Evolutionary conservation across 768 basidiomycete genomes (phyloP).

Genomic region (Dendrothele bispora): DNA sequence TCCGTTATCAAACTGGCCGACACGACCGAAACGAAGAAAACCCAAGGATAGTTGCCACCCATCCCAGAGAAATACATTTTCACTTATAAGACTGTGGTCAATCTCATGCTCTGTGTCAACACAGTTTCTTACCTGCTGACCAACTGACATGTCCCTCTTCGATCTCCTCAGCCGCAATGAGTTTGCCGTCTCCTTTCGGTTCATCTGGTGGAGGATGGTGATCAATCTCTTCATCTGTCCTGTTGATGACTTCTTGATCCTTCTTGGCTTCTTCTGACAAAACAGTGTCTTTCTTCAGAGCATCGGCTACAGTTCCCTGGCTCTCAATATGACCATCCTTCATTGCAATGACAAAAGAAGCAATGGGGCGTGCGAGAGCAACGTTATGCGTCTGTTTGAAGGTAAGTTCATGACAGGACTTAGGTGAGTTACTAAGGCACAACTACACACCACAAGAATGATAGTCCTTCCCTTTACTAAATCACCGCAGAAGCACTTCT

Average conservation of each 20-base stretch:
- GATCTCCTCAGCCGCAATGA: conserved; percentile 48
- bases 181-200: conserved; percentile 33
- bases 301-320: conserved; percentile 44
- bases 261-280: conserved; percentile 45
- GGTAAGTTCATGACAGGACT: too few species aligned
- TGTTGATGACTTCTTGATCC: conserved; percentile 33
- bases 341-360: conserved; percentile 46
- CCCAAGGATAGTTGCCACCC: conserved; percentile 12
- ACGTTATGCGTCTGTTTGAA: conserved; percentile 54
- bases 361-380: conserved; percentile 40
- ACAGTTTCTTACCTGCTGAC: conserved; percentile 24
- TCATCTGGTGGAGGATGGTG: conserved; percentile 22
- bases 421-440: too few species aligned
- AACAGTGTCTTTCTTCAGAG: conserved; percentile 34
- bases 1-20: conserved; percentile 10
- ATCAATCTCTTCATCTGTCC: conserved; percentile 18
- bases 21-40: conserved; percentile 15
- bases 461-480: conserved; percentile 79
- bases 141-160: conserved; percentile 46
- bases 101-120: not conserved
- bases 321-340: conserved; percentile 43
- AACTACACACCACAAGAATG: conserved; percentile 73
- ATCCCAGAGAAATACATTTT: conserved; percentile 16
- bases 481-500: conserved; percentile 77
- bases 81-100: conserved; percentile 7